These are phyloP conservation scores for Cinnamomum micranthum DNA, from an alignment of 164 flowering plant species.

Conservation along the genomic window DNA sequence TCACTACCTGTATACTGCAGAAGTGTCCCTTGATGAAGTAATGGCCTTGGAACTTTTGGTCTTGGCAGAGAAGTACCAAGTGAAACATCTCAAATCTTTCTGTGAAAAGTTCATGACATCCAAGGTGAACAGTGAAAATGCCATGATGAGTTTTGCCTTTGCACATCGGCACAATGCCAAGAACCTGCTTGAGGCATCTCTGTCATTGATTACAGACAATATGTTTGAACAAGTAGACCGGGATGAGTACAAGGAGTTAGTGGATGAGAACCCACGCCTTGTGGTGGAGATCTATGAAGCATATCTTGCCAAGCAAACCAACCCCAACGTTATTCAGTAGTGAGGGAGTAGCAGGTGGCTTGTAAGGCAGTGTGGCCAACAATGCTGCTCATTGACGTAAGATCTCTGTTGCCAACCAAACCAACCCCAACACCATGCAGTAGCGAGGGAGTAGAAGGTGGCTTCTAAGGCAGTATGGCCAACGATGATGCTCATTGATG, in stretches of 20 bases:
- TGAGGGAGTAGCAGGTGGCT: constrained; percentile 6
- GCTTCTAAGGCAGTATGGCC: background rate
- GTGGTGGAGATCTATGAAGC: constrained; percentile 83
- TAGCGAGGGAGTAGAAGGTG: constrained; percentile 23
- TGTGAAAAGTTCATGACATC: constrained; percentile 77
- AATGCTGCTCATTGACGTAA: background rate
- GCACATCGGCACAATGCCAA: constrained; percentile 82
- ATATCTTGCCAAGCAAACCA: constrained; percentile 68
- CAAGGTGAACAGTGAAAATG: constrained; percentile 62
- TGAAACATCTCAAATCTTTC: constrained; percentile 67
- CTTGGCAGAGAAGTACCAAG: constrained; percentile 83
- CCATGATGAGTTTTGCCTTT: constrained; percentile 59
- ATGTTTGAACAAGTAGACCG: constrained; percentile 63
- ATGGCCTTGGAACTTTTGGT: constrained; percentile 71
- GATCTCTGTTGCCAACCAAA: background rate
- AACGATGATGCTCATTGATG: background rate
- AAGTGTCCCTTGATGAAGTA: constrained; percentile 66
- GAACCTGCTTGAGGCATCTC: constrained; percentile 54
- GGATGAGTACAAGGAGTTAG: constrained; percentile 73
- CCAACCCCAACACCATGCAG: constrained; percentile 24
- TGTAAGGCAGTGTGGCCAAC: background rate
- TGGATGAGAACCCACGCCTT: constrained; percentile 76
- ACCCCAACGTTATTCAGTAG: constrained; percentile 39
- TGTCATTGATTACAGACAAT: constrained; percentile 59
- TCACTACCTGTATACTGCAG: constrained; percentile 77